Evolutionary conservation across 495 filamentous ascomycete genomes (phyloP), one percentile per base, ranked within the genome.

Genomic region (Podospora tetraspora): DNA sequence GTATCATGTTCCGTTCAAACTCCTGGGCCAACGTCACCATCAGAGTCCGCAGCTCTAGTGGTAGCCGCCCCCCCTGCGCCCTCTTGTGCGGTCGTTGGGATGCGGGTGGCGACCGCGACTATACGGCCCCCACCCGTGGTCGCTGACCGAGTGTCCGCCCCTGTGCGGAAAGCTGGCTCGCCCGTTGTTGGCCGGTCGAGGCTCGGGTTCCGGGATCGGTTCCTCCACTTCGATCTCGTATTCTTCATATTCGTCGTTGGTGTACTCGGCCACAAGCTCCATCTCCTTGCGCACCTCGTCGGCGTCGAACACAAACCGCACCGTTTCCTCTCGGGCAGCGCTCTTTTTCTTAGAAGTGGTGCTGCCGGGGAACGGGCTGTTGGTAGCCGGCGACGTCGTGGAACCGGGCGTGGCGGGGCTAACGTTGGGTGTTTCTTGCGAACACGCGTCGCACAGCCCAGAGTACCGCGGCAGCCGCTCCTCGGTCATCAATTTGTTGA

Each of bases 291-390:
- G 84, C 13, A 92, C 94, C 63, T 90, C 84, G 59, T 86, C 88
- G 13, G 90, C 86, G 73, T 97, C 92, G 30, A 98, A 88, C 82
- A 97, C 92, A 74, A 97, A 99, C 13, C 95, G 89, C 30, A 95
- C 85, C 1, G 96, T 96, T 10, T 90, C 91, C 24, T 92, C 89
- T 32, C 86, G 83, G 59, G 86, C 86, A 62, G 89, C 86, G 22
- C 74, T 68, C n/a, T 80, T 81, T 30, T 80, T 79, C 70, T 79
- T 79, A 27, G 75, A 72, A 22, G 77, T 78, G 32, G 82, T 74
- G 57, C 69, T 76, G 27, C 75, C 75, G 8, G 73, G 57, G 37
- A 70, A 57, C 12, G 75, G 70, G 58, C 72, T 73, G 29, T 79
- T 78, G 13, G 79, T 80, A 13, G 74, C 77, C 1, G 80, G 78